Evolutionary conservation across 2,329 filamentous ascomycete species (phyloP).

Genomic region (Sarocladiaceae sp.): DNA sequence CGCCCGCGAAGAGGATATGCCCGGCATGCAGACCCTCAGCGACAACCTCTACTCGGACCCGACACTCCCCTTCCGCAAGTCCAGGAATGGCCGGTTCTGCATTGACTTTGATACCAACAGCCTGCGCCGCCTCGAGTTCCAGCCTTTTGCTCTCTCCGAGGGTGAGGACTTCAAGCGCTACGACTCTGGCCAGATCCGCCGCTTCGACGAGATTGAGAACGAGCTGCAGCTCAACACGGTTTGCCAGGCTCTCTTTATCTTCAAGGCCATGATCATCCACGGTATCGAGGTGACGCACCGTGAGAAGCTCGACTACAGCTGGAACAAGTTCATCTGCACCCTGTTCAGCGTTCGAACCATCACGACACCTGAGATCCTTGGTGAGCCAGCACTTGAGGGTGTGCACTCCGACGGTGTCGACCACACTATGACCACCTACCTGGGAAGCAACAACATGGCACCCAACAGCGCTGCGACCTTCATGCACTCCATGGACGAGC

Average conservation of each 20-base stretch:
- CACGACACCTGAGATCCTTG: constrained; percentile 20
- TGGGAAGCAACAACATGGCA: constrained; percentile 22
- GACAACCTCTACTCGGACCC: constrained; percentile 19
- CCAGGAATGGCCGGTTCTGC: constrained; percentile 20
- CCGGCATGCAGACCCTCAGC: constrained; percentile 15
- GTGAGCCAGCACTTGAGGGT: constrained; percentile 25
- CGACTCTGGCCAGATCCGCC: constrained; percentile 22
- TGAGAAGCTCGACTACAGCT: constrained; percentile 20
- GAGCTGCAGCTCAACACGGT: constrained; percentile 24
- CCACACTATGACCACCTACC: constrained; percentile 25
- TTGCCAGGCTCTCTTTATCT: constrained; percentile 23
- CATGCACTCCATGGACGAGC: constrained; percentile 21
- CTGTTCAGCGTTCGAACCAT: constrained; percentile 23
- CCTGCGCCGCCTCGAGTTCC: constrained; percentile 22
- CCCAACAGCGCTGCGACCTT: constrained; percentile 22
- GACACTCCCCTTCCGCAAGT: constrained; percentile 20
- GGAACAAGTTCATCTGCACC: constrained; percentile 20
- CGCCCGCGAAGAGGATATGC: constrained; percentile 19
- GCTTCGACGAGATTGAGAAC: constrained; percentile 22
- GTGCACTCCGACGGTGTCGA: constrained; percentile 26
- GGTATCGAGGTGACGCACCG: constrained; percentile 17
- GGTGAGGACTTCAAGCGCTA: constrained; percentile 25
- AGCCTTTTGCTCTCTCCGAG: constrained; percentile 21
- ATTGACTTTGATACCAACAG: constrained; percentile 19
- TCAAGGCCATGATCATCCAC: constrained; percentile 23